phyloP scores from a whole-genome alignment of 805 yeast species.

The Helenozyma rhizophorensis region DNA sequence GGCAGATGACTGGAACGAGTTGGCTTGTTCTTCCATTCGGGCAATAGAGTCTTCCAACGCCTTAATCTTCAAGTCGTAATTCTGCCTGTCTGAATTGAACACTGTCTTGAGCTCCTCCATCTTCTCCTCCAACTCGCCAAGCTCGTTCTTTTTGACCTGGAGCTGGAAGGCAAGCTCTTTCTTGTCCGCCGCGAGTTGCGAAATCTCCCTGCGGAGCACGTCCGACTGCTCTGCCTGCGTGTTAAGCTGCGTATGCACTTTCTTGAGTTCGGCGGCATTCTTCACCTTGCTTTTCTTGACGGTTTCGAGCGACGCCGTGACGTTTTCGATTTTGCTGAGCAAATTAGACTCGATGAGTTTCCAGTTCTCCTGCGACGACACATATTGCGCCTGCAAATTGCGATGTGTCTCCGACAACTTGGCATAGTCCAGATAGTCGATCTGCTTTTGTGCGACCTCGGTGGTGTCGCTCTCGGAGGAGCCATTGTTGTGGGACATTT shows the following conservation, averaged over 20 bases:
- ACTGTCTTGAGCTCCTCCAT: slow-evolving; percentile 29
- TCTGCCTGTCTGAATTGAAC: slow-evolving; percentile 26
- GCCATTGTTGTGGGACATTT: slow-evolving; percentile 4
- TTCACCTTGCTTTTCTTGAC: slow-evolving; percentile 22
- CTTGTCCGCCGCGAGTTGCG: slow-evolving; percentile 18
- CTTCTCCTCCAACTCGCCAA: slow-evolving; percentile 23
- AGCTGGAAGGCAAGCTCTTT: slow-evolving; percentile 17
- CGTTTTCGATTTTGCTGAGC: slow-evolving; percentile 41
- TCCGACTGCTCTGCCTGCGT: slow-evolving; percentile 19
- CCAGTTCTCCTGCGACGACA: slow-evolving; percentile 79
- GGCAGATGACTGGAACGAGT: slow-evolving; percentile 4
- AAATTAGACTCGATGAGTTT: slow-evolving; percentile 69
- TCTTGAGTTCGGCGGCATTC: slow-evolving; percentile 34
- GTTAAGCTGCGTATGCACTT: slow-evolving; percentile 12
- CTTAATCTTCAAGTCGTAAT: slow-evolving; percentile 24
- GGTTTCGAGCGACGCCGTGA: slow-evolving; percentile 24
- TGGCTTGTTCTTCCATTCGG: slow-evolving; percentile 4
- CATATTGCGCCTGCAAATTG: slow-evolving; percentile 63
- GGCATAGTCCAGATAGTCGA: slow-evolving; percentile 38
- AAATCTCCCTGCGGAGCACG: slow-evolving; percentile 14
- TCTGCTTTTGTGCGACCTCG: slow-evolving; percentile 11
- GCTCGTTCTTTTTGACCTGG: slow-evolving; percentile 20
- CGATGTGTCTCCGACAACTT: slow-evolving; percentile 47
- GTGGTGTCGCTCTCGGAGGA: slow-evolving; percentile 4
- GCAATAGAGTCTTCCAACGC: slow-evolving; percentile 16